phyloP scores from a whole-genome alignment of 805 yeast genomes.

The Wickerhamomyces canadensis region DNA sequence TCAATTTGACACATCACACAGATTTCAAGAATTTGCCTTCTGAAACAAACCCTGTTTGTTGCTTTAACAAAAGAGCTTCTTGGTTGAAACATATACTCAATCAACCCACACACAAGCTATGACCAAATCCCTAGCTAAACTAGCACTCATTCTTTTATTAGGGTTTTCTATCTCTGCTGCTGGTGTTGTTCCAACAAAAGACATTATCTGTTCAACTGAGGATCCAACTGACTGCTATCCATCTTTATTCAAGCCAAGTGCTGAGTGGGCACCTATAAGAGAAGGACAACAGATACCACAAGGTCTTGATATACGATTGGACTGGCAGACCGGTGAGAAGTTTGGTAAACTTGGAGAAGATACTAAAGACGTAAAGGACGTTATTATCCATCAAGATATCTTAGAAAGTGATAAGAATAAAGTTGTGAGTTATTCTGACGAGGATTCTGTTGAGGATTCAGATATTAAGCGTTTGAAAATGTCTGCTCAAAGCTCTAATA shows the following conservation, averaged over 20 bases:
- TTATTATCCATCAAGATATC: conserved; percentile 7
- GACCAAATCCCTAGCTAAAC: background rate
- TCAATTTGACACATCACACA: too few species aligned
- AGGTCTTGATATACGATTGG: conserved; percentile 64
- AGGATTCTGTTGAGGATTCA: conserved; percentile 14
- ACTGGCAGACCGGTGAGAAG: conserved; percentile 62
- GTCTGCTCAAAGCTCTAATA: conserved; percentile 14
- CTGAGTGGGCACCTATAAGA: conserved; percentile 62
- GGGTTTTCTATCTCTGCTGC: conserved; percentile 2
- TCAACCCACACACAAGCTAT: too few species aligned
- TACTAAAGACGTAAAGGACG: conserved; percentile 3
- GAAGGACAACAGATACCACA: conserved; percentile 76
- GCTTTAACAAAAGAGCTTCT: too few species aligned
- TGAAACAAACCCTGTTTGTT: too few species aligned
- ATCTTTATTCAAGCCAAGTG: conserved; percentile 51
- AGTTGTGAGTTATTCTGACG: conserved; percentile 12
- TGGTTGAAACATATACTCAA: too few species aligned
- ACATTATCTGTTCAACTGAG: conserved; percentile 35
- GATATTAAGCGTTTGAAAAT: conserved; percentile 19
- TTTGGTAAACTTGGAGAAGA: conserved; percentile 56
- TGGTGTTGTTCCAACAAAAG: conserved; percentile 1
- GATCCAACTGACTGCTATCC: conserved; percentile 57
- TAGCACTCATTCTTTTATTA: background rate
- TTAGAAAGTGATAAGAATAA: conserved; percentile 13
- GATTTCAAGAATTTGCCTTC: too few species aligned